These are phyloP conservation scores for Pisolithus marmoratus DNA, from an alignment of 768 basidiomycete genomes.

Conservation along the genomic window DNA sequence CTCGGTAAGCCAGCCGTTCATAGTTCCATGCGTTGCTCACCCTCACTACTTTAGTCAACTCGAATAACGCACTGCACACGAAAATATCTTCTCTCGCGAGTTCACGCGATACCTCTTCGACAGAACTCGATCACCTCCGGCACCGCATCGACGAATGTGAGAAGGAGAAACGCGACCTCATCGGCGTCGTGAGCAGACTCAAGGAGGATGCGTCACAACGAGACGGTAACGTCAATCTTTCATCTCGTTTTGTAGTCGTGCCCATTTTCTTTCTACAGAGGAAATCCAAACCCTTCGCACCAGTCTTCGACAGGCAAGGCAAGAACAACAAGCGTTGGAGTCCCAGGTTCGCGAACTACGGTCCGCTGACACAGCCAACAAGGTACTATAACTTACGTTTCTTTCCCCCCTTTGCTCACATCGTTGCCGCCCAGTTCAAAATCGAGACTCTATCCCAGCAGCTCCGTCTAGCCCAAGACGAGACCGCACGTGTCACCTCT, in stretches of 20 bases:
- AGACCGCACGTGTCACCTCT: slow-evolving; percentile 62
- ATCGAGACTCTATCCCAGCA: slow-evolving; percentile 80
- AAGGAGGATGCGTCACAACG: slow-evolving; percentile 71
- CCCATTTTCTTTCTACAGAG: slow-evolving; percentile 35
- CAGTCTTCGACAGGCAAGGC: slow-evolving; percentile 68
- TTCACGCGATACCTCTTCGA: slow-evolving; percentile 57
- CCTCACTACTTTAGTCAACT: slow-evolving; percentile 33
- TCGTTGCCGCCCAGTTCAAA: slow-evolving; percentile 58
- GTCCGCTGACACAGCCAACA: slow-evolving; percentile 71
- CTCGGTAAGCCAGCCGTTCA: slow-evolving; percentile 44
- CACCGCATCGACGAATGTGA: slow-evolving; percentile 69
- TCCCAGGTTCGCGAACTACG: slow-evolving; percentile 66
- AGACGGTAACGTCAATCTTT: slow-evolving; percentile 47
- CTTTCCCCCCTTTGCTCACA: background rate
- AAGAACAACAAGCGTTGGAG: slow-evolving; percentile 65
- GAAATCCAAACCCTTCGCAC: slow-evolving; percentile 64
- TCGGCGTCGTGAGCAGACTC: slow-evolving; percentile 75
- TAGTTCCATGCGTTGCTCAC: background rate
- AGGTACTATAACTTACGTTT: slow-evolving; percentile 39
- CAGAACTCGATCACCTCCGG: slow-evolving; percentile 53
- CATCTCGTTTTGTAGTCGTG: background rate
- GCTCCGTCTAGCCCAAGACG: slow-evolving; percentile 67
- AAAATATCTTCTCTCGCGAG: slow-evolving; percentile 52
- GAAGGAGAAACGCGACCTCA: slow-evolving; percentile 85
- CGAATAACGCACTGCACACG: slow-evolving; percentile 43